These are phyloP conservation scores for Bryum argenteum DNA, from an alignment of 225 moss, liverwort and hornwort genomes.

Conservation along the genomic window DNA sequence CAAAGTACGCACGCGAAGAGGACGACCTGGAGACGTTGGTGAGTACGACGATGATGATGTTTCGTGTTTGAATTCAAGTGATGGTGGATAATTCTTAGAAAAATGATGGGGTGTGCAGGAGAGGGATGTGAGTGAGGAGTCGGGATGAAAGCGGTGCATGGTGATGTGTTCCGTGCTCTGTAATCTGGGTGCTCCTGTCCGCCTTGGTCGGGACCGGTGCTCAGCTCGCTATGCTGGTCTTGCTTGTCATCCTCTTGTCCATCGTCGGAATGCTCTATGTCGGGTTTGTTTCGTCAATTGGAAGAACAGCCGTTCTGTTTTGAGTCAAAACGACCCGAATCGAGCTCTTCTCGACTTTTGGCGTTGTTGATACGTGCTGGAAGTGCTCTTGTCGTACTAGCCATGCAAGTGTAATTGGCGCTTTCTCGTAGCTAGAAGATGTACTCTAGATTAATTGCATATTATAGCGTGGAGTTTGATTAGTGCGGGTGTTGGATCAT, in stretches of 20 bases:
- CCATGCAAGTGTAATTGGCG: too few relatives aligned
- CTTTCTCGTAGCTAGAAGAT: too few relatives aligned
- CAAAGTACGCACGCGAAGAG: conserved; percentile 95
- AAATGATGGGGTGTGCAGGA: conserved; percentile 60
- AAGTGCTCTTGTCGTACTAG: too few relatives aligned
- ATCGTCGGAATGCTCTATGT: too few relatives aligned
- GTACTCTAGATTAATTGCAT: too few relatives aligned
- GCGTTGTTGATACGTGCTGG: too few relatives aligned
- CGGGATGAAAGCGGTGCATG: conserved; percentile 98
- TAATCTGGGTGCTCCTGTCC: conserved; percentile 85
- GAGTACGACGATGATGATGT: conserved; percentile 31
- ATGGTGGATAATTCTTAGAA: not conserved
- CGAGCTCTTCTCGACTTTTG: too few relatives aligned
- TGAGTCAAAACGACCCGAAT: too few relatives aligned
- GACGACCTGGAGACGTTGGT: conserved; percentile 99
- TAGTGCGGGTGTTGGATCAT: not conserved
- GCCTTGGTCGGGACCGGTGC: conserved; percentile 97
- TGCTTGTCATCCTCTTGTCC: too few relatives aligned
- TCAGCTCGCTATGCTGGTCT: conserved; percentile 87
- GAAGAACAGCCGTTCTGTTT: too few relatives aligned
- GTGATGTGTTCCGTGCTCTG: conserved; percentile 96
- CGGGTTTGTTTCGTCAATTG: too few relatives aligned
- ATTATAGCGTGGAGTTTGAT: conserved; percentile 1
- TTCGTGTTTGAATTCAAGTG: too few relatives aligned
- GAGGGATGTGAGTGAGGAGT: conserved; percentile 94